These are phyloP conservation scores for Rhizophagus sp. DNA, from an alignment of 192 early-diverging fungal genomes.

Conservation along the genomic window DNA sequence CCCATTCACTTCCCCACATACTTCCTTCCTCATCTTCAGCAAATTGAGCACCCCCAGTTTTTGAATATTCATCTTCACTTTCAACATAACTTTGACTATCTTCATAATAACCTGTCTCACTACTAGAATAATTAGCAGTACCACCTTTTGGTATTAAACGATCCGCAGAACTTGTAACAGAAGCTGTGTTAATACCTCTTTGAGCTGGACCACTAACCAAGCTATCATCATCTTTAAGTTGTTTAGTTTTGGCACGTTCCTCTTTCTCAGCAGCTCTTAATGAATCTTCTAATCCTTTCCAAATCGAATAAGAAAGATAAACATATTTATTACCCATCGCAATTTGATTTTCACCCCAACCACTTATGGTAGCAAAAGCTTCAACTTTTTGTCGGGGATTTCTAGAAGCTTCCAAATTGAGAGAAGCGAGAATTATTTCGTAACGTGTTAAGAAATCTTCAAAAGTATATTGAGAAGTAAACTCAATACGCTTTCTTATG, in stretches of 20 bases:
- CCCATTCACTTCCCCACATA: conserved; percentile 51
- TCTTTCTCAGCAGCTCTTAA: conserved; percentile 64
- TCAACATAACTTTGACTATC: conserved; percentile 33
- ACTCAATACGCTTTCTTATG: conserved; percentile 65
- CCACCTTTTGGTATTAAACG: conserved; percentile 10
- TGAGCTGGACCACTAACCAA: conserved; percentile 35
- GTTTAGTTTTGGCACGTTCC: conserved; percentile 47
- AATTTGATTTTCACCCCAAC: conserved; percentile 53
- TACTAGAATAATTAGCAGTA: background rate
- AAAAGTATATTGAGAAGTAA: conserved; percentile 67
- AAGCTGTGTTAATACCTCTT: conserved; percentile 41
- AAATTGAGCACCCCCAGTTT: background rate
- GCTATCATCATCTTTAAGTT: conserved; percentile 39
- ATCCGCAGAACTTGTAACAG: conserved; percentile 30
- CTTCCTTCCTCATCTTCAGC: conserved; percentile 36
- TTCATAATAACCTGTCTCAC: conserved; percentile 33
- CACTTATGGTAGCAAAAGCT: conserved; percentile 41
- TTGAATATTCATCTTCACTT: conserved; percentile 41
- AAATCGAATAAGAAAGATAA: conserved; percentile 63
- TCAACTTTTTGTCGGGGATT: conserved; percentile 39
- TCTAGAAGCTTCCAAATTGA: conserved; percentile 34
- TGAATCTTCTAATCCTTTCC: conserved; percentile 65
- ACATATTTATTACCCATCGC: conserved; percentile 57
- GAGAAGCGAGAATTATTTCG: conserved; percentile 47
- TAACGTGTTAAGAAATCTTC: conserved; percentile 77